Percentiles rank a stretch among this genome's conserved stretches.
These are phyloP conservation scores for Mycena amicta DNA, from an alignment of 768 basidiomycete genomes.

Conservation along the genomic window DNA sequence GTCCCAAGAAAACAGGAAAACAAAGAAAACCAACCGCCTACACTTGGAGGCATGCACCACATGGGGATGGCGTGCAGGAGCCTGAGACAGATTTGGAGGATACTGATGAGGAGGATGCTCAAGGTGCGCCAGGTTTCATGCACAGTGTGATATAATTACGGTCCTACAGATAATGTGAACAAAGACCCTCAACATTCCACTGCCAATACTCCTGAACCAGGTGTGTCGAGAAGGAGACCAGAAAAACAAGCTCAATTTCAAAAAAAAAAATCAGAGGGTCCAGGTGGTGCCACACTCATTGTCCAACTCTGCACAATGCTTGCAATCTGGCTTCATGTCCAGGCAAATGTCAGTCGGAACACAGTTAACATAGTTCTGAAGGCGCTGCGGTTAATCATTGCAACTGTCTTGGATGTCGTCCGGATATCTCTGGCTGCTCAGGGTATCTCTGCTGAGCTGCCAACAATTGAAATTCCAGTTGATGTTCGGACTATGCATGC, in stretches of 20 bases:
- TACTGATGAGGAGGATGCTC: not conserved
- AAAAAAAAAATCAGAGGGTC: not conserved
- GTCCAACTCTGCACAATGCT: constrained; percentile 1
- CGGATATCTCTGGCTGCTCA: not conserved
- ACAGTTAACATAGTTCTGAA: constrained; percentile 1
- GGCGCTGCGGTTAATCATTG: constrained; percentile 1
- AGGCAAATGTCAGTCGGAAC: not conserved
- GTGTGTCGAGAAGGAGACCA: no score
- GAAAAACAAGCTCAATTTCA: not conserved
- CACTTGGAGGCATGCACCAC: not conserved
- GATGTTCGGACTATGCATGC: not conserved
- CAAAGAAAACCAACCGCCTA: no score
- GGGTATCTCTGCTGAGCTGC: not conserved
- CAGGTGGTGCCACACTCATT: not conserved
- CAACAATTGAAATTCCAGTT: not conserved
- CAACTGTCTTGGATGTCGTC: not conserved
- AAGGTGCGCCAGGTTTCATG: not conserved
- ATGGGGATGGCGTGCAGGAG: not conserved
- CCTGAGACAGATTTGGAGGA: not conserved
- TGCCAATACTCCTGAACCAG: no score
- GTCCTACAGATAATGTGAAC: not conserved
- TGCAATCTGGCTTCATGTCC: constrained; percentile 1
- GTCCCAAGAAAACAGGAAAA: no score
- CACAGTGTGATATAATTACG: not conserved
- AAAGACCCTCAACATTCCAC: no score